Conservation (phyloP, 2,329 filamentous ascomycete species). For the Botrytis aclada region DNA sequence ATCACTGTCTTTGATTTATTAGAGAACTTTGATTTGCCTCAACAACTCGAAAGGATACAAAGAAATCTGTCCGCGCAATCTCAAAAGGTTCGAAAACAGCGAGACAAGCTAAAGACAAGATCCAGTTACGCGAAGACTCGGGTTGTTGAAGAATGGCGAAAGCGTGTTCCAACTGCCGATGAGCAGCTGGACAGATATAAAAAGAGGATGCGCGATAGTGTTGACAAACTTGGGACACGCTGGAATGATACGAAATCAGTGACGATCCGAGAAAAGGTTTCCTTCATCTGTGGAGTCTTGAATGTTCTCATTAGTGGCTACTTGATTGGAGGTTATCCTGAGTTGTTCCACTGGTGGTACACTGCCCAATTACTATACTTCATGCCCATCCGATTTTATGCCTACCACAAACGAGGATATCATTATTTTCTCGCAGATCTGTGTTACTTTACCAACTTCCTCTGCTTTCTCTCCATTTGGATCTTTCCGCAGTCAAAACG, state of each 20-base stretch:
- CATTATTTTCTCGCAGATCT: slow-evolving; percentile 97
- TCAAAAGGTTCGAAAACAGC: slow-evolving; percentile 78
- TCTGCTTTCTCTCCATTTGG: slow-evolving; percentile 81
- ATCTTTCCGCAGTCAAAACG: slow-evolving; percentile 86
- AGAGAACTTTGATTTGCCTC: slow-evolving; percentile 86
- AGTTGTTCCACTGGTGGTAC: slow-evolving; percentile 93
- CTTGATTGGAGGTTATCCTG: slow-evolving; percentile 78
- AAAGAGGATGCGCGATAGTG: slow-evolving; percentile 78
- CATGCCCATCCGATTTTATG: slow-evolving; percentile 92
- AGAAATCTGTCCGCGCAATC: slow-evolving; percentile 77
- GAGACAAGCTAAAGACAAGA: slow-evolving; percentile 73
- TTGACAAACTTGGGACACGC: slow-evolving; percentile 78
- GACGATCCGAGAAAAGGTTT: slow-evolving; percentile 86
- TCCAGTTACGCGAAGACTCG: slow-evolving; percentile 79
- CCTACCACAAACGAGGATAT: slow-evolving; percentile 86
- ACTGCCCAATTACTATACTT: slow-evolving; percentile 85
- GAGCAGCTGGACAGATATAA: slow-evolving; percentile 91
- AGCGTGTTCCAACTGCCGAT: slow-evolving; percentile 79
- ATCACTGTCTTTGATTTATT: slow-evolving; percentile 89
- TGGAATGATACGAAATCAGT: slow-evolving; percentile 92
- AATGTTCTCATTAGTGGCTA: slow-evolving; percentile 98
- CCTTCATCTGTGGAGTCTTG: slow-evolving; percentile 92
- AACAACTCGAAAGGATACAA: slow-evolving; percentile 88
- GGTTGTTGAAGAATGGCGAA: slow-evolving; percentile 90
- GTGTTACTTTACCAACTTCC: slow-evolving; percentile 96